phyloP scores from a whole-genome alignment of 140 eudicot species.

The Senecio squalidus region DNA sequence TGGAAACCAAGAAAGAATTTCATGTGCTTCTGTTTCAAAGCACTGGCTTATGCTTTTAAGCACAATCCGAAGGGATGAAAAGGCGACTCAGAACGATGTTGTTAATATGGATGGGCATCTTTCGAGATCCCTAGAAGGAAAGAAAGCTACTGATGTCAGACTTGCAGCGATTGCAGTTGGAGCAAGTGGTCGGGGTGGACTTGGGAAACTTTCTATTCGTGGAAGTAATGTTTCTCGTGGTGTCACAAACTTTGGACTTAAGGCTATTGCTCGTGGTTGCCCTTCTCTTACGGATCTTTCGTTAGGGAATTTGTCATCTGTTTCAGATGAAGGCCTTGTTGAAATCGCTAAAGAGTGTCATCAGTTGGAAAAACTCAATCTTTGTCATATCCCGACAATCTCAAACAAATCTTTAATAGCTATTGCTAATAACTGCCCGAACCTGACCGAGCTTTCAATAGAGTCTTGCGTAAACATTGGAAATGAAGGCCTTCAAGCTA shows the following conservation, averaged over 20 bases:
- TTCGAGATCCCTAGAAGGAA: conserved; percentile 66
- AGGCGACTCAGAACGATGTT: not conserved
- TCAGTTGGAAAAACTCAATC: conserved; percentile 63
- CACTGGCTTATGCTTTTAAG: conserved; percentile 80
- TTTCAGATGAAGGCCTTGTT: conserved; percentile 67
- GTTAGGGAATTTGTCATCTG: conserved; percentile 59
- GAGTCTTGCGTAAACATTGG: conserved; percentile 68
- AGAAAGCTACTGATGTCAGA: conserved; percentile 78
- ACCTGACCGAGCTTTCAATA: conserved; percentile 43
- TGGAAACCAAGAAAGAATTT: conserved; percentile 66
- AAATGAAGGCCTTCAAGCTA: conserved; percentile 55
- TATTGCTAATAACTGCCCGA: conserved; percentile 64
- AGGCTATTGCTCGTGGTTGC: conserved; percentile 80
- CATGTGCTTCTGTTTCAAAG: conserved; percentile 82
- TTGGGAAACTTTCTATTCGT: conserved; percentile 77
- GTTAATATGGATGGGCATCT: conserved; percentile 56
- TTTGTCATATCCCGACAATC: conserved; percentile 54
- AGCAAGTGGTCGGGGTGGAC: conserved; percentile 50
- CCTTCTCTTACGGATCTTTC: conserved; percentile 59
- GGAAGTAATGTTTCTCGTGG: conserved; percentile 54
- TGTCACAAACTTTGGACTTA: conserved; percentile 68
- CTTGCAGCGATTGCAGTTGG: conserved; percentile 92
- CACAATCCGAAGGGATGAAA: conserved; percentile 35
- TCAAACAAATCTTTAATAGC: conserved; percentile 65
- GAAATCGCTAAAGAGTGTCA: conserved; percentile 74